Percentiles rank a stretch among this genome's conserved stretches.
These are phyloP conservation scores for Coemansia sp. DNA, from an alignment of 192 early-diverging fungal genomes.

Conservation along the genomic window DNA sequence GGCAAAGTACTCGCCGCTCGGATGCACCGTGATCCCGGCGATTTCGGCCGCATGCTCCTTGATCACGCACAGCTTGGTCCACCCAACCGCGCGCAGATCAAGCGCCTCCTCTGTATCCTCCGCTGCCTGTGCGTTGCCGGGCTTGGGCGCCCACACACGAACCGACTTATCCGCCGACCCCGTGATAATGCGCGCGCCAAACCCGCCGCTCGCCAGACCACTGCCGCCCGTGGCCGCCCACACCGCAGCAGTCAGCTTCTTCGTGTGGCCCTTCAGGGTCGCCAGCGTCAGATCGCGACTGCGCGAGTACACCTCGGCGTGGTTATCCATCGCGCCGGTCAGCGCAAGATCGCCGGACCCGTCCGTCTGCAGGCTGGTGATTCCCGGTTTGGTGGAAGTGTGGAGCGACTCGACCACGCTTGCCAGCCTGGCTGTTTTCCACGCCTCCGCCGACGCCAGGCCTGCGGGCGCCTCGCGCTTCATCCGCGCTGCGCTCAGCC, in stretches of 20 bases:
- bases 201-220: constrained; percentile 9
- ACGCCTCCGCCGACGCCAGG: constrained; percentile 65
- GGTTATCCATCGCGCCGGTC: constrained; percentile 81
- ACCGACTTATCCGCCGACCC: constrained; percentile 82
- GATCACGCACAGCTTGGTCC: constrained; percentile 56
- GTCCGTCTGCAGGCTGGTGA: constrained; percentile 63
- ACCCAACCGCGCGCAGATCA: constrained; percentile 20
- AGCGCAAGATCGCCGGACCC: constrained; percentile 62
- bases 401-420: constrained; percentile 65
- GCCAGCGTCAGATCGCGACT: constrained; percentile 63
- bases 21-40: constrained; percentile 74
- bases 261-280: constrained; percentile 80
- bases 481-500: constrained; percentile 66
- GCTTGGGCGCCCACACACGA: constrained; percentile 67
- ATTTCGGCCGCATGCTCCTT: constrained; percentile 73
- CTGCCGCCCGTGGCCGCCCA: constrained; percentile 40
- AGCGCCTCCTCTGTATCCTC: constrained; percentile 9
- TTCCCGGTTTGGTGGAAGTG: constrained; percentile 70
- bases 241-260: constrained; percentile 71
- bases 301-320: constrained; percentile 72
- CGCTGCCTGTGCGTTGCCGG: constrained; percentile 40
- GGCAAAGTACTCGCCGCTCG: constrained; percentile 78
- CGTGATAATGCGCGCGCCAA: constrained; percentile 63
- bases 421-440: constrained; percentile 61
- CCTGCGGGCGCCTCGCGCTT: constrained; percentile 86